Percentiles rank a stretch among this genome's conserved stretches.
Evolutionary conservation across 2,329 filamentous ascomycete species (phyloP).

Genomic region (Talaromyces pinophilus): DNA sequence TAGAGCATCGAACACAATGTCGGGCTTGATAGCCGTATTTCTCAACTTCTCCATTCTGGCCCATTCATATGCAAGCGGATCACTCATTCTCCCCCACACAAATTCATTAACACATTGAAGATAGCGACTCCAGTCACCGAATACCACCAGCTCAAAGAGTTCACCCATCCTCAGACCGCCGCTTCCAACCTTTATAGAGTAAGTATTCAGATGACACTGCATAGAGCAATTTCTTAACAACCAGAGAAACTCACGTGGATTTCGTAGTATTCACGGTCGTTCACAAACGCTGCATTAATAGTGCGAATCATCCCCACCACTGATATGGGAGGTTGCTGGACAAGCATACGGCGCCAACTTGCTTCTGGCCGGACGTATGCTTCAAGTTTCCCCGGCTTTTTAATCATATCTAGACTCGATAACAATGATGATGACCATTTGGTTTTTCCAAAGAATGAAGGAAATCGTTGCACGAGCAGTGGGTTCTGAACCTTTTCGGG

Average conservation of each 20-base stretch:
- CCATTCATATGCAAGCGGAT: not conserved
- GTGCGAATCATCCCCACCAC: not conserved
- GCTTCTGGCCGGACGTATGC: conserved; percentile 10
- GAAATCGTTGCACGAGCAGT: not conserved
- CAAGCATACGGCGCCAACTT: conserved; percentile 17
- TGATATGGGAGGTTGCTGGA: conserved; percentile 13
- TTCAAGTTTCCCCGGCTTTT: not conserved
- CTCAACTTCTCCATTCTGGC: not conserved
- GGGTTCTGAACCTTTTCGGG: not conserved
- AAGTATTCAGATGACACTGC: not conserved
- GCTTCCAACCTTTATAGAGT: not conserved
- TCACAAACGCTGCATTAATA: not conserved
- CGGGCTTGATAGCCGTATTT: not conserved
- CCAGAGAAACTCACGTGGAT: not conserved
- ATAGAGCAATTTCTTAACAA: not conserved
- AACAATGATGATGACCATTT: not conserved
- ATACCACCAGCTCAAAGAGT: not conserved
- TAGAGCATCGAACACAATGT: not conserved
- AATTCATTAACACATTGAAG: not conserved
- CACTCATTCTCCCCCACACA: not conserved
- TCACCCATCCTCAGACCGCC: not conserved
- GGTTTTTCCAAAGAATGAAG: not conserved
- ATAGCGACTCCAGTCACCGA: not conserved
- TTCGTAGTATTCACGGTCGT: not conserved
- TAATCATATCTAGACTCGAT: not conserved